Evolutionary conservation across 257 asterid genomes (phyloP), one percentile per base, ranked within the genome.

Genomic region (Verbascum thapsus): DNA sequence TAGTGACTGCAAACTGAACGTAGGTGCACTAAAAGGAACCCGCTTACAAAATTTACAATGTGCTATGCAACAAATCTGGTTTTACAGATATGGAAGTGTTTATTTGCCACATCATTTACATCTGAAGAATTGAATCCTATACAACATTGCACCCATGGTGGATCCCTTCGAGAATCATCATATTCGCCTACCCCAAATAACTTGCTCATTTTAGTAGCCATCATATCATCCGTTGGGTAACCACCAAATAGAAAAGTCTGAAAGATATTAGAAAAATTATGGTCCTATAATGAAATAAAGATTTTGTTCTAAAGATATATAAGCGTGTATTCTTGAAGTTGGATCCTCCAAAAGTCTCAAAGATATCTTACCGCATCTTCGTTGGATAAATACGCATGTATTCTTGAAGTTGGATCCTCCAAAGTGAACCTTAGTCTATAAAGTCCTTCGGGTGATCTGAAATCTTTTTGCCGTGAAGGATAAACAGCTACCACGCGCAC

Each of bases 261-360:
- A 23, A 60, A 15, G 6, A 60, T 9, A 42, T 13, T n/a, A 16
- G 26, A 10, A n/a, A 35, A 32, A 32, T 32, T 23, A 54, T 26
- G 16, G 0, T 10, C 22, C 0, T 16, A 15, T 8, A 0, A 13
- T 9, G 7, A 60, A 15, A 26, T 11, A 8, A 3, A 60, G 16
- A 22, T 23, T 13, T 18, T 9, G 8, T 41, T 60, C 17, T 23
- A 19, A 22, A 11, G 5, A 20, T 19, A 62, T 32, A 17, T 47
- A 45, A 48, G 68, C 58, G 18, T 62, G 68, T 48, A 62, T 34
- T 18, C 68, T 47, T 18, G 58, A 26, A 18, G 68, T 62, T 62
- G 68, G 68, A 48, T 48, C 58, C 58, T 62, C 68, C 7, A 62
- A 12, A 49, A n/a, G n/a, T n/a, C n/a, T n/a, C n/a, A n/a, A 58